A percentile compares a stretch with the other conserved stretches of the same genome.
Conservation (phyloP, 305 asterid species). For the Fraxinus floribunda region DNA sequence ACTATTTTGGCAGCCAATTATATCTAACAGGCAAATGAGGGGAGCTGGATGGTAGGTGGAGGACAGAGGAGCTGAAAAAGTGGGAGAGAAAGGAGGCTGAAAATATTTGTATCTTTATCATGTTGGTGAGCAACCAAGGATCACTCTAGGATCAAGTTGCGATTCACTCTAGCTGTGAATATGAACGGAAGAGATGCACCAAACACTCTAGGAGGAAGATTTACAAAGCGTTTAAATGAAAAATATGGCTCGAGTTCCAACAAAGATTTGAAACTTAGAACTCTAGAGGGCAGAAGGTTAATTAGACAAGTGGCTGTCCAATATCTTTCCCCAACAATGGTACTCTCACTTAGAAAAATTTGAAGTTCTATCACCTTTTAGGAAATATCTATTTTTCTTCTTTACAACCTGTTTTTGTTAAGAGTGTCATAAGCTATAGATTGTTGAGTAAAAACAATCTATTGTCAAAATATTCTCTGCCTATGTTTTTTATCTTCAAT, state of each 20-base stretch:
- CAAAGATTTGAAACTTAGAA: neutral
- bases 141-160: neutral
- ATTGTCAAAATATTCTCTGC: neutral
- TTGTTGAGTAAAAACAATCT: neutral
- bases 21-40: neutral
- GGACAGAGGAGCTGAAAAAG: neutral
- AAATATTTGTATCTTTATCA: neutral
- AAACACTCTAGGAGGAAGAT: neutral
- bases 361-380: neutral
- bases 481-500: neutral
- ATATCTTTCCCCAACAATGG: neutral
- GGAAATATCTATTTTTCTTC: neutral
- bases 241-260: neutral
- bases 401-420: neutral
- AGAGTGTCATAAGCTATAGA: neutral
- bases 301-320: neutral
- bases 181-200: neutral
- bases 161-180: neutral
- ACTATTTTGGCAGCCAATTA: neutral
- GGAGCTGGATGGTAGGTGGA: neutral
- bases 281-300: neutral
- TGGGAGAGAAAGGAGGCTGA: neutral
- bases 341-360: neutral
- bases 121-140: slow-evolving; percentile 1
- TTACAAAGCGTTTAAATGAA: neutral